Evolutionary conservation across 306 rosid species (phyloP).

Genomic region (Vigna radiata): DNA sequence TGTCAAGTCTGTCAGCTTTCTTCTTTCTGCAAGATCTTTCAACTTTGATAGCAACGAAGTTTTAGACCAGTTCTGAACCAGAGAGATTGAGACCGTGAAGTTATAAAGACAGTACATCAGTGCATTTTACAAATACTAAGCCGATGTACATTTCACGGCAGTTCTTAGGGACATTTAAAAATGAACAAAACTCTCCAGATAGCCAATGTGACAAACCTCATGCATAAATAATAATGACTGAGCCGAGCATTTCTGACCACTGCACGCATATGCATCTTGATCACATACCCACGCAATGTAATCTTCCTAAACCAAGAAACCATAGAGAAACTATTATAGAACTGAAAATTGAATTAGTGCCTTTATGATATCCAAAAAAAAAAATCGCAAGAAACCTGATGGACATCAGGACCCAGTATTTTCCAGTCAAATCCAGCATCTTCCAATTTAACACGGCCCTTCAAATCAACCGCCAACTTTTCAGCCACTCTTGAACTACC

Average conservation of each 20-base stretch:
- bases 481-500: constrained; percentile 99
- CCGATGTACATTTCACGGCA: neutral
- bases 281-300: constrained; percentile 96
- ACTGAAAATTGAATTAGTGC: constrained; percentile 20
- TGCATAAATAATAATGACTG: constrained; percentile 90
- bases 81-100: constrained; percentile 34
- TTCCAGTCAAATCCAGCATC: constrained; percentile 99
- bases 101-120: constrained; percentile 20
- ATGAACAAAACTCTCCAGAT: constrained; percentile 12
- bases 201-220: constrained; percentile 67
- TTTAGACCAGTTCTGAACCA: constrained; percentile 80
- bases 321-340: constrained; percentile 31
- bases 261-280: constrained; percentile 99
- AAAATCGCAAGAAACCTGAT: constrained; percentile 64
- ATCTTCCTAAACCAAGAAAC: constrained; percentile 71
- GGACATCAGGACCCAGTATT: constrained; percentile 93
- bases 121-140: constrained; percentile 1
- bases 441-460: constrained; percentile 90
- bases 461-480: constrained; percentile 78
- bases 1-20: constrained; percentile 87
- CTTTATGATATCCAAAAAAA: constrained; percentile 28
- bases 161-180: constrained; percentile 14
- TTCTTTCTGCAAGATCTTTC: constrained; percentile 84
- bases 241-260: constrained; percentile 99
- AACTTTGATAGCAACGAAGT: constrained; percentile 77